These are phyloP conservation scores for Candida khao-thaluensis DNA, from an alignment of 805 yeast genomes.

Conservation along the genomic window DNA sequence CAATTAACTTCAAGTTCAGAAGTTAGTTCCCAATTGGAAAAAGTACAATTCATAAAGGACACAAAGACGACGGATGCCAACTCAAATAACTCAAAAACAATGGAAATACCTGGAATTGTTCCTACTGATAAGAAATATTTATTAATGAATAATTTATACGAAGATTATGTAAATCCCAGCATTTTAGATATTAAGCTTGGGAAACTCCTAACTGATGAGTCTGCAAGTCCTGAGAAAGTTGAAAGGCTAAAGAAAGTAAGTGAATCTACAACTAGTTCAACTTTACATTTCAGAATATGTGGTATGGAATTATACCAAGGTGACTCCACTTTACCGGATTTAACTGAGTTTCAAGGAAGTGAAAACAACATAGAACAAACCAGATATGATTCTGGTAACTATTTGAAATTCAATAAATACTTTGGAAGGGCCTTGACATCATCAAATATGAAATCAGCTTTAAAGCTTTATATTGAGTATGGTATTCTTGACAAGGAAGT, in stretches of 20 bases:
- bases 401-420: constrained; percentile 57
- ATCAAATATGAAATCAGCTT: constrained; percentile 43
- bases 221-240: constrained; percentile 56
- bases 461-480: constrained; percentile 45
- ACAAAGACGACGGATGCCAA: background rate
- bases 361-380: constrained; percentile 1
- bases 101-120: background rate
- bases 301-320: constrained; percentile 67
- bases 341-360: constrained; percentile 7
- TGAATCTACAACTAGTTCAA: constrained; percentile 74
- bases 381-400: constrained; percentile 31
- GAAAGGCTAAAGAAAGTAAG: constrained; percentile 64
- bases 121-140: constrained; percentile 37
- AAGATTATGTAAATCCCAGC: constrained; percentile 64
- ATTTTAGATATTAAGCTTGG: constrained; percentile 87
- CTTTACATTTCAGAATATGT: constrained; percentile 73
- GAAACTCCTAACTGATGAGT: constrained; percentile 60
- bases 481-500: constrained; percentile 3
- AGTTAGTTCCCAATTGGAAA: background rate
- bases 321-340: background rate
- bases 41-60: constrained; percentile 3
- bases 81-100: too few species aligned
- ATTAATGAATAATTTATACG: constrained; percentile 68
- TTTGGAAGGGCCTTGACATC: constrained; percentile 64
- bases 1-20: constrained; percentile 10